Percentiles rank a stretch among this genome's conserved stretches.
These are phyloP conservation scores for Termitomyces sp. DNA, from an alignment of 768 basidiomycete species.

Conservation along the genomic window DNA sequence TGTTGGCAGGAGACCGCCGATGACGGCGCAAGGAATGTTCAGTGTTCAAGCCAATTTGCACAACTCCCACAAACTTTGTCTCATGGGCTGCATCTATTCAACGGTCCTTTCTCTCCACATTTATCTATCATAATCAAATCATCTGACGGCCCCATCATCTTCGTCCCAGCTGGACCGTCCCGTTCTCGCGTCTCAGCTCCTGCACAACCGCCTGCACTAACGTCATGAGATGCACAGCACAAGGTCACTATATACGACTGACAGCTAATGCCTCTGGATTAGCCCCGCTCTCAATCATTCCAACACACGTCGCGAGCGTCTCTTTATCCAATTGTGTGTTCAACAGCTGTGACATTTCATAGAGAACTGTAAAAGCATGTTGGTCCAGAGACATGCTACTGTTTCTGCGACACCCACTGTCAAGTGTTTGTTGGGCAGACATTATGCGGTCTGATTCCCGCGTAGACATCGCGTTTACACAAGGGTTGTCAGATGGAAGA, in stretches of 20 bases:
- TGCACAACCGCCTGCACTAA: slow-evolving; percentile 69
- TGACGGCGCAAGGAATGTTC: neutral
- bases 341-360: slow-evolving; percentile 83
- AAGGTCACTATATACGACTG: slow-evolving; percentile 11
- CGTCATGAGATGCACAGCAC: neutral
- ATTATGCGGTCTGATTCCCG: slow-evolving; percentile 54
- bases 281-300: slow-evolving; percentile 88
- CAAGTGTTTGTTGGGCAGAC: slow-evolving; percentile 65
- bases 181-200: slow-evolving; percentile 71
- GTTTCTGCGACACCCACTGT: slow-evolving; percentile 41
- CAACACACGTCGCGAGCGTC: slow-evolving; percentile 86
- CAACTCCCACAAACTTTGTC: slow-evolving; percentile 19
- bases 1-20: neutral
- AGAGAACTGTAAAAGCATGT: slow-evolving; percentile 48
- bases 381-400: neutral
- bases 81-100: slow-evolving; percentile 4
- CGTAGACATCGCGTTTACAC: slow-evolving; percentile 29
- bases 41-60: slow-evolving; percentile 13
- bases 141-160: neutral
- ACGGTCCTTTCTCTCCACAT: neutral
- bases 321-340: slow-evolving; percentile 88
- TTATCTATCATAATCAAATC: neutral
- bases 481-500: too few relatives aligned
- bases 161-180: slow-evolving; percentile 22
- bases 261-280: slow-evolving; percentile 93